These are phyloP conservation scores for Pezicula rhizophila DNA, from an alignment of 2,329 filamentous ascomycete species.

Conservation along the genomic window DNA sequence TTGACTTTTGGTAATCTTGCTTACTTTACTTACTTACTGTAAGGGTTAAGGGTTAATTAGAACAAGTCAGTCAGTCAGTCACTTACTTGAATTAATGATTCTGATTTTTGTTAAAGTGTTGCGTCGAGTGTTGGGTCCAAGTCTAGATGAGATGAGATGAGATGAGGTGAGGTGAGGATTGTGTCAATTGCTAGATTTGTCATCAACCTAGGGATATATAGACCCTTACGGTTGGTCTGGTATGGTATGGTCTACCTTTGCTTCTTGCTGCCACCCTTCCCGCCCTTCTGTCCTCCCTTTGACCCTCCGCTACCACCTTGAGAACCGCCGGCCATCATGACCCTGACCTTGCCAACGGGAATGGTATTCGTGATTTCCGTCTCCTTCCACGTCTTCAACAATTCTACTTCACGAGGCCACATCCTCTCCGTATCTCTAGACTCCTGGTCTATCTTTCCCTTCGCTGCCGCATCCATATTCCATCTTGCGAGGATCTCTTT, in stretches of 20 bases:
- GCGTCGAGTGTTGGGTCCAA: too few relatives aligned
- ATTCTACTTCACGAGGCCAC: constrained; percentile 80
- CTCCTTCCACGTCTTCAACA: constrained; percentile 74
- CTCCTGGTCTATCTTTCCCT: constrained; percentile 54
- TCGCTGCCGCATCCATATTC: constrained; percentile 54
- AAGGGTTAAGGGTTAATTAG: too few relatives aligned
- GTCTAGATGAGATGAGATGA: too few relatives aligned
- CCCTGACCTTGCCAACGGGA: constrained; percentile 71
- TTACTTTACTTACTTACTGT: too few relatives aligned
- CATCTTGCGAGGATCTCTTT: constrained; percentile 84
- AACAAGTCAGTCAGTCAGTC: too few relatives aligned
- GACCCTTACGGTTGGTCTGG: too few relatives aligned
- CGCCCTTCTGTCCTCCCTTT: constrained; percentile 30
- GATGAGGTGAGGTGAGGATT: too few relatives aligned
- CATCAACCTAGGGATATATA: too few relatives aligned
- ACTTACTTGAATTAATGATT: too few relatives aligned
- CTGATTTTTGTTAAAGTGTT: too few relatives aligned
- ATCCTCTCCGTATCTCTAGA: constrained; percentile 64
- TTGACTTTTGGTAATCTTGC: too few relatives aligned
- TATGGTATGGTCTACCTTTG: constrained; percentile 12
- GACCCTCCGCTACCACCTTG: constrained; percentile 34
- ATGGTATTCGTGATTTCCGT: constrained; percentile 77
- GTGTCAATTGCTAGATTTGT: too few relatives aligned
- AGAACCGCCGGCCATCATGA: constrained; percentile 64
- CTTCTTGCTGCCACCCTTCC: constrained; percentile 21